Evolutionary conservation across 441 rosid genomes (phyloP).

Genomic region (Brassica hybrid): DNA sequence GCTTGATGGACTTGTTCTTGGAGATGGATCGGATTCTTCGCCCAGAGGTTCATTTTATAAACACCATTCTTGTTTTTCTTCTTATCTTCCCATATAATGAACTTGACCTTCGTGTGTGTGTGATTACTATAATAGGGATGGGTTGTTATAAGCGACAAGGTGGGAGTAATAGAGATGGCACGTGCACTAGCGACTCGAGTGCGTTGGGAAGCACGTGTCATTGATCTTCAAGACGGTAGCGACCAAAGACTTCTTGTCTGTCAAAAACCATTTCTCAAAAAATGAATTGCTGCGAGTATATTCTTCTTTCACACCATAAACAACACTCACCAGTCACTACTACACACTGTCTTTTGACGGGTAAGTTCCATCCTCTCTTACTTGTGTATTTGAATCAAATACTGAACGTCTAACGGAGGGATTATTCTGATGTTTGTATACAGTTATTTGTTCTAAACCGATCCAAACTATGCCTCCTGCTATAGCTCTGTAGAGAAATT

Average conservation of each 20-base stretch:
- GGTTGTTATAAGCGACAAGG: conserved; percentile 80
- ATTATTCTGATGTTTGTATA: background rate
- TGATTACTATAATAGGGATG: conserved; percentile 66
- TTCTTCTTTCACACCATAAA: too few relatives aligned
- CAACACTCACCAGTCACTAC: too few relatives aligned
- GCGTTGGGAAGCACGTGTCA: conserved; percentile 97
- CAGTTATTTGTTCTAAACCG: conserved; percentile 2
- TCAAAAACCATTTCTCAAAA: conserved; percentile 69
- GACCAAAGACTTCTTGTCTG: conserved; percentile 96
- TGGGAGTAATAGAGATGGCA: too few relatives aligned
- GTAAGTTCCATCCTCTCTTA: too few relatives aligned
- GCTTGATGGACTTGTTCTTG: conserved; percentile 73
- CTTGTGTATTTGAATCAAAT: too few relatives aligned
- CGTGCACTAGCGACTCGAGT: conserved; percentile 74
- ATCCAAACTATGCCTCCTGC: conserved; percentile 26
- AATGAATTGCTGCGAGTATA: too few relatives aligned
- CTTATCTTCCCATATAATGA: background rate
- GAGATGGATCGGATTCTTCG: too few relatives aligned
- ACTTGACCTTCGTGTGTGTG: conserved; percentile 21
- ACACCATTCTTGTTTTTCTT: background rate
- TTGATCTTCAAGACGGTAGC: conserved; percentile 92
- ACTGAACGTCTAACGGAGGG: too few relatives aligned
- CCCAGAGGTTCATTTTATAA: conserved; percentile 71
- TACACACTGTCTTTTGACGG: too few relatives aligned
- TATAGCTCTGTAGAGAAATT: conserved; percentile 27